A percentile compares a stretch with the other conserved stretches of the same genome.
Conservation (phyloP, 441 rosid genomes). For the Populus trichocarpa region DNA sequence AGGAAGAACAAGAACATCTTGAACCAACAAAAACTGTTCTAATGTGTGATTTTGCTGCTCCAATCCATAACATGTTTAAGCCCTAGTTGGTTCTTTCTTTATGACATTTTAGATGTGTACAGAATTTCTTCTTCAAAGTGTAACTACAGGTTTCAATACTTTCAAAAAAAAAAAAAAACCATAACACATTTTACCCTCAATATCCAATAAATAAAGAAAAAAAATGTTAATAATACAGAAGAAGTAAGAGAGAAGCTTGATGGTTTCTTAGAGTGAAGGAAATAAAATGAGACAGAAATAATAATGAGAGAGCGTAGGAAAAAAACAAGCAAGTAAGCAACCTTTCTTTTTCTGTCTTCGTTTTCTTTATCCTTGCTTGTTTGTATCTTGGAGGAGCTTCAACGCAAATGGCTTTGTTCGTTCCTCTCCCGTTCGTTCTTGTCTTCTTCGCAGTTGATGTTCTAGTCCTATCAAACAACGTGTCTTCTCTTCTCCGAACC, state of each 20-base stretch:
- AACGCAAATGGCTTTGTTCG: no score
- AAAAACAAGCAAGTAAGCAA: neutral
- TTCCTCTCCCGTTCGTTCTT: no score
- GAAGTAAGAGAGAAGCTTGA: neutral
- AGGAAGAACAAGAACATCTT: neutral
- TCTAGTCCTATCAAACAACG: neutral
- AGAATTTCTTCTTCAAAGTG: neutral
- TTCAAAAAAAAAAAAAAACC: neutral
- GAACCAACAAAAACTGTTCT: neutral
- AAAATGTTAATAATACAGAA: neutral
- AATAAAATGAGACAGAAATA: neutral
- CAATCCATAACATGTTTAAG: neutral
- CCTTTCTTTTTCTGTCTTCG: neutral
- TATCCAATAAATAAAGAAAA: neutral
- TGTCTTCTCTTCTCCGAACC: neutral
- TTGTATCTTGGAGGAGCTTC: neutral
- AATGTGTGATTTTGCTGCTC: neutral
- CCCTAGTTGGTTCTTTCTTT: neutral
- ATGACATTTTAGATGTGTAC: neutral
- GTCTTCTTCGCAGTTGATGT: no score
- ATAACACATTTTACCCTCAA: conserved; percentile 4
- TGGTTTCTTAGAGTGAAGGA: neutral
- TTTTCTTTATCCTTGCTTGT: neutral
- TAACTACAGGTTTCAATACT: no score
- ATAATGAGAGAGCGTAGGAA: neutral